phyloP scores from a whole-genome alignment of 371 early-diverging fungal genomes.

The Rhizopus delemar region DNA sequence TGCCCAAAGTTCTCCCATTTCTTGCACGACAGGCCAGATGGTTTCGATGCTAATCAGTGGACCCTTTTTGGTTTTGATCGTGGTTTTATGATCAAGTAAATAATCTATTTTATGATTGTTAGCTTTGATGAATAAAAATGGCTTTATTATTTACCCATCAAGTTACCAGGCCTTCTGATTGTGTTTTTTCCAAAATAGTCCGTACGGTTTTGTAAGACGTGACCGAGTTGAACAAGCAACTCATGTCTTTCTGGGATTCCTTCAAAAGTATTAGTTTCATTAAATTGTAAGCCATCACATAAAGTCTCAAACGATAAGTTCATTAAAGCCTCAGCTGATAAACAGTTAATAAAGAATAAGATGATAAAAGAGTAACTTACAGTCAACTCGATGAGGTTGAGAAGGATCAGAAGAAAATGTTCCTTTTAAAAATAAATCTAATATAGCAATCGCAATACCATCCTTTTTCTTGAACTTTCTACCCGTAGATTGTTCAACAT shows the following conservation, averaged over 20 bases:
- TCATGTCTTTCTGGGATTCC: constrained; percentile 78
- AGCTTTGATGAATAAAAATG: not conserved
- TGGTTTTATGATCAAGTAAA: constrained; percentile 39
- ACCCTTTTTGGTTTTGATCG: constrained; percentile 49
- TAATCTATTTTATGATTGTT: constrained; percentile 29
- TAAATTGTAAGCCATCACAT: constrained; percentile 73
- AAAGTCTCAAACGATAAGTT: constrained; percentile 60
- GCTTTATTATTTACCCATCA: constrained; percentile 61
- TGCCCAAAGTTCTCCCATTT: constrained; percentile 48
- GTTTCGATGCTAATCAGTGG: constrained; percentile 63
- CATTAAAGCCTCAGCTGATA: constrained; percentile 53
- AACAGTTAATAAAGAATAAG: not conserved
- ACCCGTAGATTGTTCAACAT: constrained; percentile 59
- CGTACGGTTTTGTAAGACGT: constrained; percentile 33
- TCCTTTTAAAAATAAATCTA: constrained; percentile 82
- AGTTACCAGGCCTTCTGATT: constrained; percentile 79
- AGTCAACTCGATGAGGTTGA: constrained; percentile 77
- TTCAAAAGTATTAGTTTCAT: constrained; percentile 69
- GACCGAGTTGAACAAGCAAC: constrained; percentile 74
- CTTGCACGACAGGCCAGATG: constrained; percentile 81
- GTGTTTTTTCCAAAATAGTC: constrained; percentile 49
- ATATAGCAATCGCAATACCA: constrained; percentile 84
- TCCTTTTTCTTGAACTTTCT: constrained; percentile 70
- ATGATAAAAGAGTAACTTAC: constrained; percentile 32
- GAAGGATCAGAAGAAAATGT: constrained; percentile 69